Percentiles rank a stretch among this genome's conserved stretches.
These are phyloP conservation scores for Gossypium lobatum DNA, from an alignment of 441 rosid species.

Conservation along the genomic window DNA sequence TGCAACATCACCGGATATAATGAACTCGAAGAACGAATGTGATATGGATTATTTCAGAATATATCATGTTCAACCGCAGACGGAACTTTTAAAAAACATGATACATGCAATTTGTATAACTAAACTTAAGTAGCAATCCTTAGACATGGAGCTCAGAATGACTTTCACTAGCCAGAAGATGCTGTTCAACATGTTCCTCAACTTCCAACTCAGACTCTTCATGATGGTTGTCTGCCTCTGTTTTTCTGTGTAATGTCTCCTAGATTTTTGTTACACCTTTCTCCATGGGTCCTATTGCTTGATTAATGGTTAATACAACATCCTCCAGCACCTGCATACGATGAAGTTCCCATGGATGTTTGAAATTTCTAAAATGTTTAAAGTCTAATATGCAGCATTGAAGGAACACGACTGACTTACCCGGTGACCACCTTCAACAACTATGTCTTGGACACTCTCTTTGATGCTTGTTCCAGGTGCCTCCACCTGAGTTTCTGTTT, in stretches of 20 bases:
- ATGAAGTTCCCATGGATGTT: not conserved
- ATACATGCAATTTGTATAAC: not conserved
- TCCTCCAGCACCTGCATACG: slow-evolving; percentile 58
- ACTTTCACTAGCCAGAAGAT: not conserved
- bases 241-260: slow-evolving; percentile 47
- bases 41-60: not conserved
- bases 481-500: slow-evolving; percentile 43
- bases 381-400: not conserved
- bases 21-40: not conserved
- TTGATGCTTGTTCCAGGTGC: slow-evolving; percentile 72
- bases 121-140: not conserved
- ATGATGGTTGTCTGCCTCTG: slow-evolving; percentile 25
- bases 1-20: not conserved
- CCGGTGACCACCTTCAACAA: slow-evolving; percentile 66
- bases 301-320: slow-evolving; percentile 79
- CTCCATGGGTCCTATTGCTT: slow-evolving; percentile 80
- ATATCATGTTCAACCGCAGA: not conserved
- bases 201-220: slow-evolving; percentile 28
- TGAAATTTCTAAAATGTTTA: not conserved
- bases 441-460: slow-evolving; percentile 83
- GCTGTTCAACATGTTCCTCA: slow-evolving; percentile 21
- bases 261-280: slow-evolving; percentile 78
- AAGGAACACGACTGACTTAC: slow-evolving; percentile 33
- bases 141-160: not conserved
- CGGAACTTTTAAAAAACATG: too few species aligned